phyloP scores from a whole-genome alignment of 1,284 basidiomycete genomes.

The Mrakiaceae sp. region DNA sequence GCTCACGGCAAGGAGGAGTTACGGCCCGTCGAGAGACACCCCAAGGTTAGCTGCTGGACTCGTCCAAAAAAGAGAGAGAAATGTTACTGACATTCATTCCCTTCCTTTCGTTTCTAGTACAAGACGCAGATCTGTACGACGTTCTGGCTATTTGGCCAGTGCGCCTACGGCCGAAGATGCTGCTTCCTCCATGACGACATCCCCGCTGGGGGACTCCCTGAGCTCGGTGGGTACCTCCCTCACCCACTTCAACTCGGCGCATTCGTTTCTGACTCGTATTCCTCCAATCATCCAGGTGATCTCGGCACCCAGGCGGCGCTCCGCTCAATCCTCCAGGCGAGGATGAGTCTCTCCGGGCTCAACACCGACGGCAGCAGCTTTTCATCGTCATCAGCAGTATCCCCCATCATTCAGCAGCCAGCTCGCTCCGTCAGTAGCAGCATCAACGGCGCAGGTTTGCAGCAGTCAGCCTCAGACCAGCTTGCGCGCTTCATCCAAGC shows the following conservation, averaged over 20 bases:
- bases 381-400: no score
- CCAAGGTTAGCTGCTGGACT: conserved; percentile 2
- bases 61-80: not conserved
- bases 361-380: not conserved
- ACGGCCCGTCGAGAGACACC: conserved; percentile 13
- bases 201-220: conserved; percentile 13
- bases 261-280: no score
- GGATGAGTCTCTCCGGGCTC: not conserved
- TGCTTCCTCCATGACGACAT: conserved; percentile 18
- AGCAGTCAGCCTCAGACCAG: no score
- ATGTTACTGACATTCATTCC: not conserved
- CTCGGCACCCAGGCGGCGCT: conserved; percentile 14
- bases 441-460: no score
- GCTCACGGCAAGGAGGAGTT: conserved; percentile 15
- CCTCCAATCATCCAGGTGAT: not conserved
- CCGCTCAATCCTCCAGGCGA: conserved; percentile 8
- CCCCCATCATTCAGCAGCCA: no score
- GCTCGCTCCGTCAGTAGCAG: no score
- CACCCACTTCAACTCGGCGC: not conserved
- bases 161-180: conserved; percentile 16
- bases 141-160: conserved; percentile 14
- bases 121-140: conserved; percentile 16
- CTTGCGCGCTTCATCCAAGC: no score
- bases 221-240: conserved; percentile 4
- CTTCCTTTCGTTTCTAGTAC: not conserved